phyloP scores from a whole-genome alignment of 2,329 filamentous ascomycete genomes.

The Paraconiothyrium brasiliense region DNA sequence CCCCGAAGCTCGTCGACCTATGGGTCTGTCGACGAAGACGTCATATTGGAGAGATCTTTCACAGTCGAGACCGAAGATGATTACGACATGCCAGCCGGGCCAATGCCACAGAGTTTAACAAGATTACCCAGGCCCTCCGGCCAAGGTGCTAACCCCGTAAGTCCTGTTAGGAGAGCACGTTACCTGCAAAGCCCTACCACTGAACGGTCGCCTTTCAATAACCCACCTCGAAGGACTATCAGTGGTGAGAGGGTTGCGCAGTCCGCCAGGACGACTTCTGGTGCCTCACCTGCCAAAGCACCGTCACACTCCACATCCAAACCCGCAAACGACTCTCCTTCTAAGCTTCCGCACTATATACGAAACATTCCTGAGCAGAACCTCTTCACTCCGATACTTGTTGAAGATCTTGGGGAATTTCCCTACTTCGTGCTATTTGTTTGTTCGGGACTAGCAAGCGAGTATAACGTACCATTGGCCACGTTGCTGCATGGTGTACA shows the following conservation, averaged over 20 bases:
- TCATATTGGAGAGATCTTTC: conserved; percentile 23
- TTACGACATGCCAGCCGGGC: not conserved
- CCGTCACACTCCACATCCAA: conserved; percentile 3
- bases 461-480: conserved; percentile 21
- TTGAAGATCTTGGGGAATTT: conserved; percentile 18
- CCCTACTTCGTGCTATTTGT: conserved; percentile 48
- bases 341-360: conserved; percentile 34
- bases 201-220: conserved; percentile 6
- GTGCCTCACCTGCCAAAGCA: not conserved
- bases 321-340: conserved; percentile 22
- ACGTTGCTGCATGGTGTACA: conserved; percentile 28
- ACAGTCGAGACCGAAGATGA: conserved; percentile 23
- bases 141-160: no score
- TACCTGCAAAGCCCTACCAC: not conserved
- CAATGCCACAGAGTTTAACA: not conserved
- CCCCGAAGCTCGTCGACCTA: conserved; percentile 35
- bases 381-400: conserved; percentile 38
- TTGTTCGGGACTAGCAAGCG: conserved; percentile 38
- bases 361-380: conserved; percentile 37
- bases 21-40: conserved; percentile 39
- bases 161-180: not conserved
- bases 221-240: not conserved
- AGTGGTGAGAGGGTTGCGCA: not conserved
- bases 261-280: not conserved
- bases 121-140: not conserved